Evolutionary conservation across 78 protist genomes (phyloP), one percentile per base, ranked within the genome.

Genomic region (Dictyostelium intermedium): DNA sequence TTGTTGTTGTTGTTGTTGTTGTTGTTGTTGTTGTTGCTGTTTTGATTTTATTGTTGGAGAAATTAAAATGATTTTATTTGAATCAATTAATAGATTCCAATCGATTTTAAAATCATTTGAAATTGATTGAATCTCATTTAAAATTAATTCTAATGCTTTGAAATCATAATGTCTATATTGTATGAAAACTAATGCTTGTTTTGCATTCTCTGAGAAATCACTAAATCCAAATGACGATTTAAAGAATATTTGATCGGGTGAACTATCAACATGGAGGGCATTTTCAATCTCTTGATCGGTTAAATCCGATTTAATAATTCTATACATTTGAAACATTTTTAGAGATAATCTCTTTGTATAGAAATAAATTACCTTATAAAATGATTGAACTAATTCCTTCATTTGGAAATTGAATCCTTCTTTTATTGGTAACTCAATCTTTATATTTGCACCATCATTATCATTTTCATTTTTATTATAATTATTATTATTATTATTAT

Each of bases 131-230:
- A 72, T 72, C 16, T 72, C 79, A 34, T 72, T 72, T 16, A 72
- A 10, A 14, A 34, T 14, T 32, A 14, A 32, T 16, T 72, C 14
- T 11, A 72, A 72, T 4, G 37, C 1, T 72, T 72, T 72, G 14
- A 72, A 72, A 72, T 72, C 79, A 5, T 30, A 18, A 34, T 72
- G 79, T 72, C 79, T 27, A 72, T 32, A 72, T 72, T 72, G 79
- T 34, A 72, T 72, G 25, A 30, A 72, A 14, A 34, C 79, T 5
- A 72, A 18, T 72, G 79, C 79, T 6, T 30, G 35, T 32, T 72
- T 72, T 18, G 79, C 18, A 16, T 2, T 32, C 35, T 72, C 79
- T 63, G 73, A 63, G 32, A 63, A 25, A 25, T 23, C 27, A 30
- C 43, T 32, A 72, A 72, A 72, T 18, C 79, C 79, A 72, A 72